Conservation (phyloP, 1,284 basidiomycete genomes). For the Xerocomus nothofagi region DNA sequence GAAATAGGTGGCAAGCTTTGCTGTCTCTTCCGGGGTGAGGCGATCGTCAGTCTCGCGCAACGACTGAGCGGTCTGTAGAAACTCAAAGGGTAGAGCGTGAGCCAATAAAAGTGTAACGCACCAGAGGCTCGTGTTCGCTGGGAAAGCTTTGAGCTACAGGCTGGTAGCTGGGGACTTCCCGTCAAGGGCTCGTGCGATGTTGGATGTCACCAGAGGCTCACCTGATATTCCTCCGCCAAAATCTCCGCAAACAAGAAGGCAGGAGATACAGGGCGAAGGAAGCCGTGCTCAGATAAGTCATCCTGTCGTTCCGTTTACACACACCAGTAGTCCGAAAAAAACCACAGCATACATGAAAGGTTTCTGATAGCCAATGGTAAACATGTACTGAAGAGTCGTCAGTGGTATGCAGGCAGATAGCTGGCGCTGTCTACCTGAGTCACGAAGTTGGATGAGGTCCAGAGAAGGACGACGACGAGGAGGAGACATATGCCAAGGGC, state of each 20-base stretch:
- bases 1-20: conserved; percentile 73
- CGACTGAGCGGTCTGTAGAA: conserved; percentile 12
- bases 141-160: conserved; percentile 21
- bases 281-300: conserved; percentile 88
- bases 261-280: conserved; percentile 89
- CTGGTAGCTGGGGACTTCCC: conserved; percentile 25
- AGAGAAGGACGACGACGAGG: conserved; percentile 79
- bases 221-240: conserved; percentile 13
- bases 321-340: neutral
- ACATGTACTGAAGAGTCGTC: conserved; percentile 53
- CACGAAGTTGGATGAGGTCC: conserved; percentile 79
- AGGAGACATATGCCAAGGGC: conserved; percentile 71
- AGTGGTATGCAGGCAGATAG: conserved; percentile 4
- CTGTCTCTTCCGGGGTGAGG: conserved; percentile 72
- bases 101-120: conserved; percentile 8
- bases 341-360: conserved; percentile 69
- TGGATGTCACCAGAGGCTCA: conserved; percentile 2
- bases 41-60: conserved; percentile 33
- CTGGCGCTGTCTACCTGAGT: conserved; percentile 58
- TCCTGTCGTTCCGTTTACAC: conserved; percentile 40
- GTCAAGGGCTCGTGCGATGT: neutral
- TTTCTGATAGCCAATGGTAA: conserved; percentile 70
- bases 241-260: conserved; percentile 56
- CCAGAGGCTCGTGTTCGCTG: conserved; percentile 16
- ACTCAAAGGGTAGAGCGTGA: neutral